Evolutionary conservation across 441 rosid genomes (phyloP).

Genomic region (Aquilaria agallochum): DNA sequence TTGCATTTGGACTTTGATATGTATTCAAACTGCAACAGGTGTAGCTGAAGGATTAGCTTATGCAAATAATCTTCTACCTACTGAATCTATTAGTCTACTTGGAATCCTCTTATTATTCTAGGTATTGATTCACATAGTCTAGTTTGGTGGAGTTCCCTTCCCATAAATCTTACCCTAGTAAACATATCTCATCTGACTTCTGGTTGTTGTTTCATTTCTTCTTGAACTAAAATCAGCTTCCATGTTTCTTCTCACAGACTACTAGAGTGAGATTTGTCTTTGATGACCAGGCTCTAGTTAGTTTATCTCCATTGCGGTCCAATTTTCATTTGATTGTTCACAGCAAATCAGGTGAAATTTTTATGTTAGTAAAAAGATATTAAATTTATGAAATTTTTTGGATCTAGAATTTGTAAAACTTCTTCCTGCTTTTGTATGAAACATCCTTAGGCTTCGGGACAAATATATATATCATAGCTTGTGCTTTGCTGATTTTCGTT

Average conservation of each 20-base stretch:
- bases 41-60: conserved; percentile 62
- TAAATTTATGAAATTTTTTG: no score
- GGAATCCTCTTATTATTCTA: conserved; percentile 65
- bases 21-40: conserved; percentile 34
- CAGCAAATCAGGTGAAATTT: no score
- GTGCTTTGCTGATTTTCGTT: no score
- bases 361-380: no score
- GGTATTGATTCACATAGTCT: conserved; percentile 24
- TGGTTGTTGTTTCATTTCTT: neutral
- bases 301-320: conserved; percentile 15
- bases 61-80: conserved; percentile 55
- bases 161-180: no score
- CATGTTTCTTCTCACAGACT: conserved; percentile 42
- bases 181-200: no score
- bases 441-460: no score
- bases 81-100: conserved; percentile 66
- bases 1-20: no score
- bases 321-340: neutral
- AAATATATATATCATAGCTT: no score
- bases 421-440: no score
- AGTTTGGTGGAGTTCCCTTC: no score
- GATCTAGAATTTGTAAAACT: no score
- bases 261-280: conserved; percentile 77
- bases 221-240: conserved; percentile 10
- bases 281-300: conserved; percentile 61